Evolutionary conservation across 1,139 yeast species (phyloP), one percentile per base, ranked within the genome.

Genomic region (Debaryomycetaceae sp.): DNA sequence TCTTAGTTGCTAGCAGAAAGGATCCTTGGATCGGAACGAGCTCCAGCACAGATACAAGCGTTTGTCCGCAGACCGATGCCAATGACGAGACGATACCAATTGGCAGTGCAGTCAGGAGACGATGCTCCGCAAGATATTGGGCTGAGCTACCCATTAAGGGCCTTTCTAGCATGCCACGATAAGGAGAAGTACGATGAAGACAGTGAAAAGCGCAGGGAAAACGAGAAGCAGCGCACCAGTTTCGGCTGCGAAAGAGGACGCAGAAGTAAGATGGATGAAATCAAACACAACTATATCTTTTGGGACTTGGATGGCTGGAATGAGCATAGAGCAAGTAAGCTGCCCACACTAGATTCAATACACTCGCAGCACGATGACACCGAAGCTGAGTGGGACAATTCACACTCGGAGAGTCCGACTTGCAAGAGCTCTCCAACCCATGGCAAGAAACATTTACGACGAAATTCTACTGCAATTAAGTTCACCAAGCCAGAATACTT

Each of bases 401-500:
- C 31, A 11, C 31, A 7, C 11, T 27, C 11, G 11, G 11, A 7
- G 11, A 27, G 31, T 27, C 31, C 31, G 11, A 27, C 31, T 11
- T 8, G 31, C 8, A 27, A 7, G 31, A 27, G 31, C 31, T 27
- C 4, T 11, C 11, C 31, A 27, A 7, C 3, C 8, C 8, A 11
- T 3, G 31, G 31, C 4, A 49, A 49, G 37, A 56, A 60, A 38
- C 72, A 67, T 48, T 59, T 56, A 39, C 49, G 74, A 27, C 47
- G 72, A 20, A 60, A 59, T 37, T 58, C 71, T 1, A 60, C 66
- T 8, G 73, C 74, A 0, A 50, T 69, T 14, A 63, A 59, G 47
- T 69, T 69, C 46, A 60, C 60, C 20, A 47, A 52, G 36, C 61
- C 70, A 5, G 46, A 49, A 38, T 44, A 45, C 7, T 43, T 48